A percentile compares a stretch with the other conserved stretches of the same genome.
Conservation (phyloP, 176 grass and related monocot species). For the Cenchrus purpureus region DNA sequence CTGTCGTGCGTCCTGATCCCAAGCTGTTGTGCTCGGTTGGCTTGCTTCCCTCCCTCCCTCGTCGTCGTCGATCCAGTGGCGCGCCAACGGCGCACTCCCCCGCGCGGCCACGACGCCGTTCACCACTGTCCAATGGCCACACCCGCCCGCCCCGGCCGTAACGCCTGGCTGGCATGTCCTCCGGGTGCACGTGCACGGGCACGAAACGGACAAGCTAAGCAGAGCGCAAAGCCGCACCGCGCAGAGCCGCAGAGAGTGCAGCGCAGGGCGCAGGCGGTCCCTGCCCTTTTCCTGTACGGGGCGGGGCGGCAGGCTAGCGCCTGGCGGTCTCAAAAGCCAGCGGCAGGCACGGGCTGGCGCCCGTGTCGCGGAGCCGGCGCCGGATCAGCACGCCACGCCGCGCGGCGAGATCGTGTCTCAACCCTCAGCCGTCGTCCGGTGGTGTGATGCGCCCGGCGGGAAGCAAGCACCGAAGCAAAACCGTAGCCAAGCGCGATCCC, state of each 20-base stretch:
- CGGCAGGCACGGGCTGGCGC: background rate
- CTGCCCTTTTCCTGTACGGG: background rate
- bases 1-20: background rate
- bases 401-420: background rate
- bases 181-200: background rate
- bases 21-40: background rate
- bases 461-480: background rate
- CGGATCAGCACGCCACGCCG: background rate
- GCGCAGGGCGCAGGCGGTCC: background rate
- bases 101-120: conserved; percentile 26
- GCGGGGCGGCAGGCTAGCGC: background rate
- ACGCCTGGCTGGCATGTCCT: conserved; percentile 26
- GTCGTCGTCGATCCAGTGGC: background rate
- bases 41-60: background rate
- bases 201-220: background rate
- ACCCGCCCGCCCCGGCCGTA: background rate
- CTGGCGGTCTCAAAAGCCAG: background rate
- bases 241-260: background rate
- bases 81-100: background rate
- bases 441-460: background rate
- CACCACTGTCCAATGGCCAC: conserved; percentile 24
- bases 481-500: conserved; percentile 6
- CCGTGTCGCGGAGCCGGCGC: conserved; percentile 2
- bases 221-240: background rate
- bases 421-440: background rate